Conservation (phyloP, 768 basidiomycete species). For the Clavaria fumosa region DNA sequence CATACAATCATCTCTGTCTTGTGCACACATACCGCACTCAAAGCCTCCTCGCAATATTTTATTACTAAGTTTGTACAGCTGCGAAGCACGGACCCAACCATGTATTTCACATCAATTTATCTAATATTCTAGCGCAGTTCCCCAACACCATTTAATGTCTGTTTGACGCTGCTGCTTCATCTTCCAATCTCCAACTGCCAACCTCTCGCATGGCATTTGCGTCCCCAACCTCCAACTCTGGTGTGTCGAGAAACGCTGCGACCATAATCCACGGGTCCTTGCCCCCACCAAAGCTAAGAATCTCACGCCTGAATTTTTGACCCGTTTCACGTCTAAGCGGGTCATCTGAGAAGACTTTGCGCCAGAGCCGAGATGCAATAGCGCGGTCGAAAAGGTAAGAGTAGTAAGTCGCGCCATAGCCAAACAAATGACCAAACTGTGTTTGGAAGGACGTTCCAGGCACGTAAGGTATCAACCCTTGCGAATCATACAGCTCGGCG, state of each 20-base stretch:
- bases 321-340: slow-evolving; percentile 63
- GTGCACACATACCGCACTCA: too few species aligned
- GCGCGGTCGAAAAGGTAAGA: slow-evolving; percentile 94
- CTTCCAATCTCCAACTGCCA: slow-evolving; percentile 76
- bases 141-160: slow-evolving; percentile 30
- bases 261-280: slow-evolving; percentile 94
- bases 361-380: slow-evolving; percentile 88
- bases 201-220: slow-evolving; percentile 78
- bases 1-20: too few species aligned
- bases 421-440: slow-evolving; percentile 88
- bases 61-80: too few species aligned
- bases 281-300: slow-evolving; percentile 75
- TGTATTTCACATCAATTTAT: too few species aligned
- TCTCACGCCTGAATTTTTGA: slow-evolving; percentile 63
- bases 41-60: too few species aligned
- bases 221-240: slow-evolving; percentile 57
- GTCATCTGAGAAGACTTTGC: slow-evolving; percentile 48
- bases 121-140: neutral
- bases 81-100: too few species aligned
- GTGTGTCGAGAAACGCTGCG: slow-evolving; percentile 45
- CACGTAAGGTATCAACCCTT: slow-evolving; percentile 74
- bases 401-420: slow-evolving; percentile 96
- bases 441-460: slow-evolving; percentile 85
- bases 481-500: slow-evolving; percentile 42
- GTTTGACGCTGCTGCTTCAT: slow-evolving; percentile 44